These are phyloP conservation scores for Amphibolis antarctica DNA, from an alignment of 106 monocot species.

Conservation along the genomic window DNA sequence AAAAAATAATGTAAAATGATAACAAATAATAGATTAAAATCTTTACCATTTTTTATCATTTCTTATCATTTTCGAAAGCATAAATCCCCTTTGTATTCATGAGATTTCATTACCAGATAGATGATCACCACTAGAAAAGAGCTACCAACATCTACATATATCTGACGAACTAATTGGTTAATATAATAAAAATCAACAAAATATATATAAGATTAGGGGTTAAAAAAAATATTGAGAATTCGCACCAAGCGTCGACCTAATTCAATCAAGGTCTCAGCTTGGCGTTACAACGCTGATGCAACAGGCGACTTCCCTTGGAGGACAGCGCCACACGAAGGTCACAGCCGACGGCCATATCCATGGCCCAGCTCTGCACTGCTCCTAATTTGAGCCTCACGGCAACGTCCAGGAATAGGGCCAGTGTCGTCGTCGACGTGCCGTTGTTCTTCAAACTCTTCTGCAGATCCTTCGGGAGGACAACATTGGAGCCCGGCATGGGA, in stretches of 20 bases:
- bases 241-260: neutral
- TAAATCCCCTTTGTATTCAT: too few species aligned
- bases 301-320: neutral
- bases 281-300: constrained; percentile 5
- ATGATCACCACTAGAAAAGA: too few species aligned
- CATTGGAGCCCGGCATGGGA: neutral
- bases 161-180: too few species aligned
- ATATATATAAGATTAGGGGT: too few species aligned
- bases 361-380: neutral
- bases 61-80: too few species aligned
- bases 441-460: neutral
- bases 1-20: too few species aligned
- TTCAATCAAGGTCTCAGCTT: neutral
- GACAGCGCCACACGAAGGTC: neutral
- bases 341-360: constrained; percentile 1
- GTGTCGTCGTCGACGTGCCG: neutral
- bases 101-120: too few species aligned
- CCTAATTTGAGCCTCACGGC: constrained; percentile 4
- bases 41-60: too few species aligned
- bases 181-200: too few species aligned
- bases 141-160: too few species aligned
- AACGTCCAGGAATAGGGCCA: constrained; percentile 4
- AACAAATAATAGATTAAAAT: too few species aligned
- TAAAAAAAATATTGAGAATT: neutral
- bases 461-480: neutral